phyloP scores from a whole-genome alignment of 2,329 filamentous ascomycete species.

The Botrytis elliptica region DNA sequence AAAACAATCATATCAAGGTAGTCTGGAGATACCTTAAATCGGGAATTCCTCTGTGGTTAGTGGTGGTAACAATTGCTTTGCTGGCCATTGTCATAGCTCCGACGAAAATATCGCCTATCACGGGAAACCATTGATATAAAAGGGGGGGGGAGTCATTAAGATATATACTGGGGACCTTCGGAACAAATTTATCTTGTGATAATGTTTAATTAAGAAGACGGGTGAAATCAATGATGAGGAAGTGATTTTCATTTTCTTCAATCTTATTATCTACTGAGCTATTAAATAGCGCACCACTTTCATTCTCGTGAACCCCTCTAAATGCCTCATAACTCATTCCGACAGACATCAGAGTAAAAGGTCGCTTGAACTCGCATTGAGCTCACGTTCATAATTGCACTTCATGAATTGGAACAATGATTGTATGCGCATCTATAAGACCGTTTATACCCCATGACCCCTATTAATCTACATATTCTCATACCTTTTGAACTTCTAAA shows the following conservation, averaged over 20 bases:
- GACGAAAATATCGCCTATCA: constrained; percentile 2
- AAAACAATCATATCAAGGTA: background rate
- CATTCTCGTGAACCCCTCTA: background rate
- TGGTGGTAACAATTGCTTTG: constrained; percentile 2
- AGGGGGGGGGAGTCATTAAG: background rate
- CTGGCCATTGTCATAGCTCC: constrained; percentile 3
- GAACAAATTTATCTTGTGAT: background rate
- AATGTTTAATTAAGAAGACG: background rate
- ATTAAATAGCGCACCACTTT: background rate
- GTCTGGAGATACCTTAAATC: background rate
- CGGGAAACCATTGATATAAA: background rate
- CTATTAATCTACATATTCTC: background rate
- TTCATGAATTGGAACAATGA: background rate
- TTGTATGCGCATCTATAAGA: background rate
- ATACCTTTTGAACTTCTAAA: background rate
- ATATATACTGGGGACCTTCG: background rate
- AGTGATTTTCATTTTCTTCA: background rate
- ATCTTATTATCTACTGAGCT: background rate
- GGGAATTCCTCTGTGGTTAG: background rate
- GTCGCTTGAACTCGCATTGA: background rate
- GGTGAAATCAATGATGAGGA: background rate
- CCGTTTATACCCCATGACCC: background rate
- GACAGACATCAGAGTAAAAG: background rate
- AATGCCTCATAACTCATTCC: background rate
- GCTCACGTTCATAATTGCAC: background rate